These are phyloP conservation scores for Trypanosoma cruzi DNA, from an alignment of 208 protist genomes.

Conservation along the genomic window DNA sequence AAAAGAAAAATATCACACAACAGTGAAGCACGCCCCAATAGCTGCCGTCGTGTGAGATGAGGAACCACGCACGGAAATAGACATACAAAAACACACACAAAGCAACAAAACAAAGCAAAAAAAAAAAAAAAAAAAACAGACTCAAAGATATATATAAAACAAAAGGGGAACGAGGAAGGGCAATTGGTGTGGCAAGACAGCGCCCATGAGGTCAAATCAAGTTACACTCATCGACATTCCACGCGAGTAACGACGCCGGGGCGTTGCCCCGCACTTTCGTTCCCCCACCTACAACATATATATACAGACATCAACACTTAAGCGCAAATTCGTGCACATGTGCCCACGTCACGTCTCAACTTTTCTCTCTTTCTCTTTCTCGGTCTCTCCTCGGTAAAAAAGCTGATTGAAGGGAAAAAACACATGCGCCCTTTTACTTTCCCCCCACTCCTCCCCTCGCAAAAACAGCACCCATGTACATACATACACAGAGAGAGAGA, in stretches of 20 bases:
- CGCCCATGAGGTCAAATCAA: not conserved
- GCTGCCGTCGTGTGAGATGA: not conserved
- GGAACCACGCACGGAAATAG: no score
- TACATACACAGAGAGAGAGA: no score
- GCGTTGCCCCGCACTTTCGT: not conserved
- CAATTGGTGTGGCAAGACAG: not conserved
- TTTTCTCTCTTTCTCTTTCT: no score
- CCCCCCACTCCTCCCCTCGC: no score
- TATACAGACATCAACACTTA: constrained; percentile 3
- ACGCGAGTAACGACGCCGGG: not conserved
- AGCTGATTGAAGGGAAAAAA: not conserved
- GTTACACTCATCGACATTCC: not conserved
- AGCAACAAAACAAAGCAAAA: constrained; percentile 7
- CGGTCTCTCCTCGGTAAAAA: not conserved
- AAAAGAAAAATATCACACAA: not conserved
- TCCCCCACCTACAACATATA: not conserved
- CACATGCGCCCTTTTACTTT: no score
- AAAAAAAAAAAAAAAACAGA: not conserved
- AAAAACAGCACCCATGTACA: no score
- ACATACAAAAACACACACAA: no score
- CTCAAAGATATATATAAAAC: constrained; percentile 1
- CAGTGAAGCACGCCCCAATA: not conserved
- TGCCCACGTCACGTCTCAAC: not conserved
- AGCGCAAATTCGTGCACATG: not conserved
- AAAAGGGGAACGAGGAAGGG: not conserved